Base-by-base conservation (phyloP, 2,329 filamentous ascomycete genomes). In the Fusarium liriodendri region DNA sequence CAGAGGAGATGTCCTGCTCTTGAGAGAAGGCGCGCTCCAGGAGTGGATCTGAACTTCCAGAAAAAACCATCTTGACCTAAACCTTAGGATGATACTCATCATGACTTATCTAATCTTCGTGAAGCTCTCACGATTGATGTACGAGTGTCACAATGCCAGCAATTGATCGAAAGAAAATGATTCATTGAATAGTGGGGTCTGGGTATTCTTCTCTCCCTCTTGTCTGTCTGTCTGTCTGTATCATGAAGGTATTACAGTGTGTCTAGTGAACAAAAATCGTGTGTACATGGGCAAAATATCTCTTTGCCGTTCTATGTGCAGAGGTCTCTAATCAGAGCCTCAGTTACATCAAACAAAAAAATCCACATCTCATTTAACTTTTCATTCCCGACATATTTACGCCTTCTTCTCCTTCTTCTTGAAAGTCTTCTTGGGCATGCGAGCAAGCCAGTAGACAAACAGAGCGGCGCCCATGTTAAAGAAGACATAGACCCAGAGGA, bases 391-490 rank as follows among this genome's bases (percentile, higher is more conserved):
- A 42, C 29, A 42, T 16, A 47, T n/a, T 55, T 62, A 68, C 62
- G 78, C 78, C 45, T 79, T 77, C 80, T 84, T 84, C 76, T 81
- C 82, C 64, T 72, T 72, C 76, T 78, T 74, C 76, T 78, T 78
- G 25, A 71, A 65, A 32, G 18, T 70, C 70, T 78, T 79, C 80
- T 87, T 88, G 5, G 86, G 86, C 78, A 88, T 83, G 55, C 87
- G 83, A 4, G 82, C 85, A 69, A 89, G 78, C 86, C 87, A 92
- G 80, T 92, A 92, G 54, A 91, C 80, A 13, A 84, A 80, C 35
- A 92, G 80, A 0, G 89, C 89, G 1, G 85, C 88, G 16, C 79
- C 81, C 32, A 91, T 82, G 79, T 92, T 92, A 80, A 92, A 90
- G 33, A 85, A 78, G 68, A 91, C 85, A 73, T 89, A 92, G 0